phyloP scores from a whole-genome alignment of 768 basidiomycete genomes.

The Pholiota microspora region DNA sequence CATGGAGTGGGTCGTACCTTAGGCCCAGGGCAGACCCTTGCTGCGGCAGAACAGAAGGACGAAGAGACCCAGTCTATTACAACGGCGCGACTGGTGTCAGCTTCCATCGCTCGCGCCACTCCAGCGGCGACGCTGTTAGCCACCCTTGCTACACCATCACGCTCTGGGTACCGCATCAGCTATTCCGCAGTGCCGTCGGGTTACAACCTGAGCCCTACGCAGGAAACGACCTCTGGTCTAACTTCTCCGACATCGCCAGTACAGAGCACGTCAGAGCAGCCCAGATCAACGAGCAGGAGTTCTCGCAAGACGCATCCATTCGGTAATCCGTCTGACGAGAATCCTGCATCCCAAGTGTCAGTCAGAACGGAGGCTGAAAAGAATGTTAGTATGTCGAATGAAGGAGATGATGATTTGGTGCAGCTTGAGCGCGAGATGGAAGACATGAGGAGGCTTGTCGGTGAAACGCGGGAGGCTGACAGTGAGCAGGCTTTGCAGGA shows the following conservation, averaged over 20 bases:
- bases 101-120: slow-evolving; percentile 15
- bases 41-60: slow-evolving; percentile 8
- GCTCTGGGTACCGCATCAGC: background rate
- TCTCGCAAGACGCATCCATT: slow-evolving; percentile 18
- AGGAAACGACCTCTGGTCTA: background rate
- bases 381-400: background rate
- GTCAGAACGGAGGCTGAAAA: background rate
- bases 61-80: slow-evolving; percentile 9
- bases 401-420: slow-evolving; percentile 15
- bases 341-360: background rate
- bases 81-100: slow-evolving; percentile 17
- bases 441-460: slow-evolving; percentile 10
- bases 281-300: slow-evolving; percentile 5
- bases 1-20: slow-evolving; percentile 22
- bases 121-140: slow-evolving; percentile 17
- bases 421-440: slow-evolving; percentile 20
- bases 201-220: background rate
- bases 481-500: slow-evolving; percentile 8
- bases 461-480: background rate
- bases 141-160: background rate
- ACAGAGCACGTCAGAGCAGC: background rate
- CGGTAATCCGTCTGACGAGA: slow-evolving; percentile 7
- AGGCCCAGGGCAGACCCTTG: slow-evolving; percentile 19
- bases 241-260: slow-evolving; percentile 2
- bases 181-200: background rate